Evolutionary conservation across 2,329 filamentous ascomycete genomes (phyloP).

Genomic region (Chaetothyriales sp.): DNA sequence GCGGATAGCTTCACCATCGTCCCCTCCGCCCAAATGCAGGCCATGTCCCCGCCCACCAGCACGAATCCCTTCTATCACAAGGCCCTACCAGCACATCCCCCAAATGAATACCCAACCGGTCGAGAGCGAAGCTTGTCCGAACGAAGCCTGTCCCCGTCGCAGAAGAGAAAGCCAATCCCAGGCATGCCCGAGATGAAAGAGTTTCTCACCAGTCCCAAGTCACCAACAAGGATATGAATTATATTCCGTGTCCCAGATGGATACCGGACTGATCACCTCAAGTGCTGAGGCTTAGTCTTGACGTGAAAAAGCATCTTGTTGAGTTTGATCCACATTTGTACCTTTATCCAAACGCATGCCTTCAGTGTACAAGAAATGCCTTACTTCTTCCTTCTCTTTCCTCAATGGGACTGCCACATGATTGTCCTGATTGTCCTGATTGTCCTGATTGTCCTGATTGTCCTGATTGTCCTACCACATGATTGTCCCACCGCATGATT

Average conservation of each 20-base stretch:
- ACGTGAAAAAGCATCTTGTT: background rate
- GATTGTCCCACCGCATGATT: too few species aligned
- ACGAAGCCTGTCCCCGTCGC: conserved; percentile 2
- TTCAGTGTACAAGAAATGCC: background rate
- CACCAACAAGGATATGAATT: conserved; percentile 1
- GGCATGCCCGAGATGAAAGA: conserved; percentile 16
- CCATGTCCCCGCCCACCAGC: conserved; percentile 4
- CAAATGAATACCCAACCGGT: conserved; percentile 18
- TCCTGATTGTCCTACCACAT: too few species aligned
- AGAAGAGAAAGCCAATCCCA: conserved; percentile 6
- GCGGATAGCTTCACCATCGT: background rate
- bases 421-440: too few species aligned
- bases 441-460: too few species aligned
- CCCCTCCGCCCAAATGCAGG: background rate
- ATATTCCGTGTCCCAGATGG: conserved; percentile 1
- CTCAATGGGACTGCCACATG: too few species aligned
- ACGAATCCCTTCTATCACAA: conserved; percentile 1
- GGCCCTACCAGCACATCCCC: conserved; percentile 8
- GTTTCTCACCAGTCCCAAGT: background rate
- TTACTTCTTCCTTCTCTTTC: too few species aligned
- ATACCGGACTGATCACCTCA: background rate
- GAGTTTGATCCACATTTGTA: conserved; percentile 2
- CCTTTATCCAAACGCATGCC: background rate
- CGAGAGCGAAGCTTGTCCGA: conserved; percentile 7
- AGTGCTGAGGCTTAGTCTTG: background rate